Conservation (phyloP, 2,329 filamentous ascomycete genomes). For the Cladobotryum protrusum region DNA sequence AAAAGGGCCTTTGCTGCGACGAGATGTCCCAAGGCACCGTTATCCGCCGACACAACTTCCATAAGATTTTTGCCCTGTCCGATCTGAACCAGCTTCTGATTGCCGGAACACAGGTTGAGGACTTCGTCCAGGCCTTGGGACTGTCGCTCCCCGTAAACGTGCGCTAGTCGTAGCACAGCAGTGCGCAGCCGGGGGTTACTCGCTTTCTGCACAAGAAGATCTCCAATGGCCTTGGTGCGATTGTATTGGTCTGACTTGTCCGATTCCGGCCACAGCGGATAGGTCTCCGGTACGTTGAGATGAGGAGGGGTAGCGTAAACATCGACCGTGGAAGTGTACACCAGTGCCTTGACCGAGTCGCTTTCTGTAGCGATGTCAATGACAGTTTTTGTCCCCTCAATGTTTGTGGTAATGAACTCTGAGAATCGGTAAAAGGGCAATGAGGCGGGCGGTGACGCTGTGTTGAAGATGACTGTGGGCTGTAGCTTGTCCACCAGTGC, state of each 20-base stretch:
- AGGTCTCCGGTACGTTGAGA: slow-evolving; percentile 18
- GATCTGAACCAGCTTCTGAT: slow-evolving; percentile 26
- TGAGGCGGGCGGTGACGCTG: slow-evolving; percentile 23
- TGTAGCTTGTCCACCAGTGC: slow-evolving; percentile 17
- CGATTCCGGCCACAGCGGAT: slow-evolving; percentile 16
- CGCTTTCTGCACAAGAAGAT: slow-evolving; percentile 23
- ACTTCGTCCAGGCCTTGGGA: slow-evolving; percentile 21
- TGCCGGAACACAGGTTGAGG: slow-evolving; percentile 29
- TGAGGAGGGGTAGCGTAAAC: slow-evolving; percentile 22
- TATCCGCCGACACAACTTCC: slow-evolving; percentile 23
- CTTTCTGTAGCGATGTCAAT: slow-evolving; percentile 18
- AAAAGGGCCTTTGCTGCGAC: slow-evolving; percentile 24
- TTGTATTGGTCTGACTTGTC: slow-evolving; percentile 22
- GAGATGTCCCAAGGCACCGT: slow-evolving; percentile 20
- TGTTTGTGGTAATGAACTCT: slow-evolving; percentile 23
- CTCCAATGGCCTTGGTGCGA: slow-evolving; percentile 28
- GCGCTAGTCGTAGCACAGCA: slow-evolving; percentile 19
- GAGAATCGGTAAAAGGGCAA: slow-evolving; percentile 14
- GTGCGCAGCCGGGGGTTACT: slow-evolving; percentile 23
- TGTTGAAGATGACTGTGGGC: slow-evolving; percentile 27
- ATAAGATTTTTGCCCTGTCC: slow-evolving; percentile 21
- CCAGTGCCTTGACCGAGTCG: slow-evolving; percentile 20
- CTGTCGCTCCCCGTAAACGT: slow-evolving; percentile 29
- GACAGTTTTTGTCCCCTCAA: slow-evolving; percentile 25
- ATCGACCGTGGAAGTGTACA: slow-evolving; percentile 27